phyloP scores from a whole-genome alignment of 2,329 filamentous ascomycete genomes.

The Epichloe typhina region DNA sequence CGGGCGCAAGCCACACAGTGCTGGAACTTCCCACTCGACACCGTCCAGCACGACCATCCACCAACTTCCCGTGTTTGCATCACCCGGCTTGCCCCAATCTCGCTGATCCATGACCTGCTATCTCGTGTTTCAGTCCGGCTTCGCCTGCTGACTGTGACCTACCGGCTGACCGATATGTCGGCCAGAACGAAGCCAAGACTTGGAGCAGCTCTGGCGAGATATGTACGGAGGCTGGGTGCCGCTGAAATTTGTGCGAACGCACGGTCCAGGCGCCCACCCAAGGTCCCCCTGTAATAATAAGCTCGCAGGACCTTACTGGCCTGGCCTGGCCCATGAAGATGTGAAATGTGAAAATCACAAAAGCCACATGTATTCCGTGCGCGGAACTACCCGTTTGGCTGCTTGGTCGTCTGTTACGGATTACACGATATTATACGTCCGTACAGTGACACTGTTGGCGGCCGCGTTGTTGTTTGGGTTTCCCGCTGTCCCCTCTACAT shows the following conservation, averaged over 20 bases:
- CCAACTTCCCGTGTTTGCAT: not conserved
- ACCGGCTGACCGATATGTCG: not conserved
- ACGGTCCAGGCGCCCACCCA: not conserved
- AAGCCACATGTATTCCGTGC: no score
- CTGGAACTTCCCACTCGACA: no score
- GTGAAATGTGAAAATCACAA: no score
- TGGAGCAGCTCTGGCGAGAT: not conserved
- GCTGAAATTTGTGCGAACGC: not conserved
- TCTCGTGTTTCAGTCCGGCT: not conserved
- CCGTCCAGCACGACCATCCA: not conserved
- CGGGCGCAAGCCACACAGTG: no score
- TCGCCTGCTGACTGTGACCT: not conserved
- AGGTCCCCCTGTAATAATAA: not conserved
- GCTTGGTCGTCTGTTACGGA: no score
- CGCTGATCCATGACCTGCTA: not conserved
- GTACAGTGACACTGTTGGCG: no score
- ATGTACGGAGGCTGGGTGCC: no score
- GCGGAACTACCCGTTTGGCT: no score
- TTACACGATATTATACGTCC: no score
- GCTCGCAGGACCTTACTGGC: not conserved
- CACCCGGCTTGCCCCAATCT: not conserved
- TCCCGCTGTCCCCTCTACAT: no score
- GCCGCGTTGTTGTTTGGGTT: no score
- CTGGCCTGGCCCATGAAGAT: not conserved
- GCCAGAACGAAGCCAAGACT: not conserved